Percentiles rank a stretch among this genome's conserved stretches.
phyloP scores from a whole-genome alignment of 2,329 filamentous ascomycete species.

The Bipolaris bicolor region DNA sequence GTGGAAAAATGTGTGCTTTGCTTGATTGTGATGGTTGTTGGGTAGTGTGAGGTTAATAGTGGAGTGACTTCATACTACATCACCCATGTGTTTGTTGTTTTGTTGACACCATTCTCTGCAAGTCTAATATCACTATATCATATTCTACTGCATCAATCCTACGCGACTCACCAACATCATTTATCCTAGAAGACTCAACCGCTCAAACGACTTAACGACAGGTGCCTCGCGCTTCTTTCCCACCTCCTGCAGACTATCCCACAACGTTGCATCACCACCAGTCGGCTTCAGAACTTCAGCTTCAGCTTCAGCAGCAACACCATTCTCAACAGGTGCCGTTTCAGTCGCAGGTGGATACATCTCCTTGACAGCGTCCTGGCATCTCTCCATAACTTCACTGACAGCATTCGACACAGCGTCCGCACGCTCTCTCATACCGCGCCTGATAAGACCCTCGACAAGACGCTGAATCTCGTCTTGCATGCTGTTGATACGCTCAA shows the following conservation, averaged over 20 bases:
- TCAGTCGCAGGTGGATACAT: slow-evolving; percentile 29
- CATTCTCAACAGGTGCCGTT: background rate
- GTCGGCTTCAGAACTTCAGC: slow-evolving; percentile 41
- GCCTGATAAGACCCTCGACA: slow-evolving; percentile 75
- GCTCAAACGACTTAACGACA: slow-evolving; percentile 59
- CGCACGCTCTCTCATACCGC: slow-evolving; percentile 88
- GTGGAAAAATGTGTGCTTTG: too few relatives aligned
- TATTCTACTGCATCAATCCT: background rate
- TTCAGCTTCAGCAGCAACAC: slow-evolving; percentile 14
- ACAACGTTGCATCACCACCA: slow-evolving; percentile 55
- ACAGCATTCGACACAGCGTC: slow-evolving; percentile 76
- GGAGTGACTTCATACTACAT: too few relatives aligned
- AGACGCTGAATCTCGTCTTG: slow-evolving; percentile 75
- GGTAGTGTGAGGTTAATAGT: too few relatives aligned
- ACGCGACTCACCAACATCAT: background rate
- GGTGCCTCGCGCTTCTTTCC: slow-evolving; percentile 55
- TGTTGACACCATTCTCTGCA: background rate
- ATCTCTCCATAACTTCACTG: slow-evolving; percentile 74
- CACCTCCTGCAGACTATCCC: slow-evolving; percentile 52
- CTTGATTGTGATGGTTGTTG: too few relatives aligned
- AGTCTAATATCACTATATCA: background rate
- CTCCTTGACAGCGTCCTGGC: slow-evolving; percentile 69
- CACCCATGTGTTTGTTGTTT: too few relatives aligned
- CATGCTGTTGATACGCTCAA: slow-evolving; percentile 78
- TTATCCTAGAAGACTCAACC: slow-evolving; percentile 44